Evolutionary conservation across 306 rosid species (phyloP), one percentile per base, ranked within the genome.

Genomic region (Medicago arabica): DNA sequence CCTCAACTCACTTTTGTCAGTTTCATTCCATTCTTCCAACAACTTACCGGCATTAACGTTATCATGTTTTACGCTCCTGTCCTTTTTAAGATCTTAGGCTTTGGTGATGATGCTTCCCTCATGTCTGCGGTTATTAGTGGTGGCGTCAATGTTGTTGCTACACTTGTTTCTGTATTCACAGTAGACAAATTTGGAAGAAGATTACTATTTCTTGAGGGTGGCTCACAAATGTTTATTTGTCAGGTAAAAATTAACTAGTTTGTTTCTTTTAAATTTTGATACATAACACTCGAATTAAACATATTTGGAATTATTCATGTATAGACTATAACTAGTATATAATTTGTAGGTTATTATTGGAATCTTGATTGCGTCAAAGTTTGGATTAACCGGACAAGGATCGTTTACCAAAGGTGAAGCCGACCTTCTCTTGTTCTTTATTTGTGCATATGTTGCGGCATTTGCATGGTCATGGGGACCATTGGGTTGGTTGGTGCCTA

Each of bases 381-480:
- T 84, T 38, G 96, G 92, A 21, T 2, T 71, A 13, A 70, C 9
- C 3, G 92, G 95, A 4, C 19, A 80, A 18, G 95, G 95, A 54
- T 18, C 80, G n/a, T 65, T 89, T 36, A 10, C 54, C 19, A 38
- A 8, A 36, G 69, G 1, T 0, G 75, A 74, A 25, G 86, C 89
- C 0, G 55, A 88, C 38, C 0, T 81, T 1, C 74, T 87, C 3
- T 16, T 88, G 66, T 8, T 80, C n/a, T 76, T 91, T 18, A 84
- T 91, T 5, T 91, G 93, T 36, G 6, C 28, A 7, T 91, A 87
- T 39, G 91, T 88, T 44, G 93, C 93, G 17, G 91, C 85, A 46
- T 90, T 80, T 15, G 91, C 93, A 0, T 91, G 96, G 96, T 91
- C 93, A 4, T 91, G 96, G 91, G 93, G 91, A 0, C 93, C 90